phyloP scores from a whole-genome alignment of 345 rosid genomes.

The Schrenkiella parvula region DNA sequence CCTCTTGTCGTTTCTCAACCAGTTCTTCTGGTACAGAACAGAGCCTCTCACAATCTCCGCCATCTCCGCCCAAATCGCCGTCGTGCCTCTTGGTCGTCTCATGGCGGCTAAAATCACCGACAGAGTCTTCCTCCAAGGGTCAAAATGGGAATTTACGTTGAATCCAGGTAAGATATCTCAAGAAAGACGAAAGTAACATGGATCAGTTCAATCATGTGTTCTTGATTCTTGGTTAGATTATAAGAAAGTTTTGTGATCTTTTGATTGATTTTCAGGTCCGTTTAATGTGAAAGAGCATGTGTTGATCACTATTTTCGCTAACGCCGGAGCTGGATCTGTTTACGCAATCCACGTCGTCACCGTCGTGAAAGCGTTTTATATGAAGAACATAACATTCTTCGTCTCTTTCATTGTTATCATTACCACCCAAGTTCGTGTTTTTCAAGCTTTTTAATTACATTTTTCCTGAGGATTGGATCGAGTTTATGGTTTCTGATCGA shows the following conservation, averaged over 20 bases:
- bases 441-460: neutral
- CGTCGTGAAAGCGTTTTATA: slow-evolving; percentile 83
- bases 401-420: slow-evolving; percentile 77
- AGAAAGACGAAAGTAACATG: neutral
- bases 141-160: slow-evolving; percentile 65
- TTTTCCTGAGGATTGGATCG: neutral
- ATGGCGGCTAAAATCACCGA: slow-evolving; percentile 84
- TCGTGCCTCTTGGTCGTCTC: slow-evolving; percentile 81
- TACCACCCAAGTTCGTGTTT: slow-evolving; percentile 72
- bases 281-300: slow-evolving; percentile 97
- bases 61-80: slow-evolving; percentile 93
- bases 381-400: slow-evolving; percentile 69
- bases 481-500: slow-evolving; percentile 10
- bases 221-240: neutral
- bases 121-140: slow-evolving; percentile 63
- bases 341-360: slow-evolving; percentile 86
- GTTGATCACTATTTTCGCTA: slow-evolving; percentile 87
- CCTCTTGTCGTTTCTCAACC: slow-evolving; percentile 80
- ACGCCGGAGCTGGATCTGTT: slow-evolving; percentile 93
- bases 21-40: slow-evolving; percentile 93
- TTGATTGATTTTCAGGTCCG: slow-evolving; percentile 45
- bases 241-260: neutral
- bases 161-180: slow-evolving; percentile 44
- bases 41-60: slow-evolving; percentile 93
- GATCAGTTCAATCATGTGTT: neutral